Percentiles rank a stretch among this genome's conserved stretches.
These are phyloP conservation scores for Peronospora destructor DNA, from an alignment of 352 stramenopile species.

Conservation along the genomic window DNA sequence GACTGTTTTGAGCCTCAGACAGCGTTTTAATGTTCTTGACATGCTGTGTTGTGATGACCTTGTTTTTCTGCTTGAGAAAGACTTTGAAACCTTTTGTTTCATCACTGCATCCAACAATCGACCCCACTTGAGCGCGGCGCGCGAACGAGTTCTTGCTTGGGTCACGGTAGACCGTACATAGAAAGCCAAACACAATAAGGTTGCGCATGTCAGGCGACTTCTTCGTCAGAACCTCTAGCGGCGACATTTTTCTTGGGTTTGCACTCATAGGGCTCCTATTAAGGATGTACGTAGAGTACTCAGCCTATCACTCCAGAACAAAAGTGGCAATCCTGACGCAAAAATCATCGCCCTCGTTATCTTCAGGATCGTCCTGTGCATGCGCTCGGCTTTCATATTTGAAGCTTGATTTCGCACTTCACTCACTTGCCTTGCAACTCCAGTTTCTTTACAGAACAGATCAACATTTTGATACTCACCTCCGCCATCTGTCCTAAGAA, in stretches of 20 bases:
- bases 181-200: slow-evolving; percentile 12
- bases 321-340: background rate
- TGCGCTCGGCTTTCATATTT: slow-evolving; percentile 29
- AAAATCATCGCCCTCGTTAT: background rate
- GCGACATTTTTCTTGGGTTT: slow-evolving; percentile 8
- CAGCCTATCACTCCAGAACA: background rate
- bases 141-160: slow-evolving; percentile 1
- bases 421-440: slow-evolving; percentile 20
- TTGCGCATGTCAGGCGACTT: background rate
- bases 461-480: too few relatives aligned
- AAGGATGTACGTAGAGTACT: slow-evolving; percentile 26
- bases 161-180: slow-evolving; percentile 5
- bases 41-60: background rate
- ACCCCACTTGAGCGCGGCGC: background rate
- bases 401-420: slow-evolving; percentile 18
- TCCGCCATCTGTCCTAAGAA: too few relatives aligned
- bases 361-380: slow-evolving; percentile 17
- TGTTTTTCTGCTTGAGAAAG: slow-evolving; percentile 1
- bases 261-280: slow-evolving; percentile 21
- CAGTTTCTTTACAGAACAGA: slow-evolving; percentile 20
- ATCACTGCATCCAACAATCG: slow-evolving; percentile 1
- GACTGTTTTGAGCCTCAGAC: background rate
- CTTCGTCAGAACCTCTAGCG: slow-evolving; percentile 9
- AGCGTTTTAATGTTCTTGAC: slow-evolving; percentile 12
- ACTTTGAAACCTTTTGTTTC: slow-evolving; percentile 13